These are phyloP conservation scores for Penicillium subrubescens DNA, from an alignment of 495 filamentous ascomycete genomes.

Conservation along the genomic window DNA sequence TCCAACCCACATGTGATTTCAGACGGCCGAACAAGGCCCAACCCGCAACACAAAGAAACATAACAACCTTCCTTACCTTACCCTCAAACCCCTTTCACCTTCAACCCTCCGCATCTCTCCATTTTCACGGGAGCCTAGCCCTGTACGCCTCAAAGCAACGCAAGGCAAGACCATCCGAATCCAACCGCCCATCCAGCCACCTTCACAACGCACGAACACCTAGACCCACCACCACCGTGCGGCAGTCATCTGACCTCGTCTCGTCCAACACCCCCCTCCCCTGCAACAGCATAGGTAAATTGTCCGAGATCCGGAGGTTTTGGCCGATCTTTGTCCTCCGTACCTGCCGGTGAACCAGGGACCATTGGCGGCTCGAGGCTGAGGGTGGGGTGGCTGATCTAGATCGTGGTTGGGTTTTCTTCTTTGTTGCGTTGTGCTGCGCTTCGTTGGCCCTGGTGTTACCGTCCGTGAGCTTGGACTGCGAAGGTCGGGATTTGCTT, in stretches of 20 bases:
- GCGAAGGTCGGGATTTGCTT: neutral
- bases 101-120: neutral
- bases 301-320: slow-evolving; percentile 19
- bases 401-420: neutral
- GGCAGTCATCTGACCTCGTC: slow-evolving; percentile 25
- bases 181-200: slow-evolving; percentile 17
- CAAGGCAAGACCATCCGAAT: slow-evolving; percentile 2
- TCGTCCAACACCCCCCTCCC: neutral
- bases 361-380: neutral
- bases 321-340: neutral
- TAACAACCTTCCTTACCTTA: neutral
- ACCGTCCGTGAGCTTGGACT: neutral
- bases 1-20: neutral
- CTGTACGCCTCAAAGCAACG: slow-evolving; percentile 4
- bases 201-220: slow-evolving; percentile 10
- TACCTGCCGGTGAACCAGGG: neutral
- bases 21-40: neutral
- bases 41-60: neutral
- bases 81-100: neutral
- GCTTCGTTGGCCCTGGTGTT: slow-evolving; percentile 8
- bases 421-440: slow-evolving; percentile 4
- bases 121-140: neutral
- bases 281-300: slow-evolving; percentile 4
- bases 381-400: neutral
- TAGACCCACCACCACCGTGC: slow-evolving; percentile 6